phyloP scores from a whole-genome alignment of 208 protist genomes.

The Trypanosoma theileri region DNA sequence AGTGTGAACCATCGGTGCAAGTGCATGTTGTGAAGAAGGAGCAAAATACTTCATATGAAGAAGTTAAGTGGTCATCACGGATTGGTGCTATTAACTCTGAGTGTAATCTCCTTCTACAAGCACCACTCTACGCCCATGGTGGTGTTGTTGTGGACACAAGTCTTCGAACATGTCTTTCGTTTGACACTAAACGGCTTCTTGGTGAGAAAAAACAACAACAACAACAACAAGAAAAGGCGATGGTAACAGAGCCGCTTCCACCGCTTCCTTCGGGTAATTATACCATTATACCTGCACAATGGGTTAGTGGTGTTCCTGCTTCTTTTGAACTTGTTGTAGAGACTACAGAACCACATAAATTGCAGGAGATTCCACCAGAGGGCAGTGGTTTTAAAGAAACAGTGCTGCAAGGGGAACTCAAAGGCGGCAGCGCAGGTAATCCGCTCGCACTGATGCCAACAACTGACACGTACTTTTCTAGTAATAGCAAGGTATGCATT shows the following conservation, averaged over 20 bases:
- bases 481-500: slow-evolving; percentile 56
- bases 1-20: slow-evolving; percentile 17
- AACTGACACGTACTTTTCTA: slow-evolving; percentile 46
- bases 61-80: slow-evolving; percentile 33
- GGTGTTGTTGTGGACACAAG: slow-evolving; percentile 69
- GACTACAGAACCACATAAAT: slow-evolving; percentile 63
- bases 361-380: slow-evolving; percentile 25
- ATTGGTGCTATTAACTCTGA: slow-evolving; percentile 46
- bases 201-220: slow-evolving; percentile 28
- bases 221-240: background rate
- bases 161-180: slow-evolving; percentile 50
- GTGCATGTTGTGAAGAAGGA: slow-evolving; percentile 28
- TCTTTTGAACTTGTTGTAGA: slow-evolving; percentile 64
- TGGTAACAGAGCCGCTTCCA: slow-evolving; percentile 14
- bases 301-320: slow-evolving; percentile 57
- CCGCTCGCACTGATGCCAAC: slow-evolving; percentile 33
- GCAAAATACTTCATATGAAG: slow-evolving; percentile 6
- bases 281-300: slow-evolving; percentile 58
- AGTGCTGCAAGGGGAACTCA: slow-evolving; percentile 40
- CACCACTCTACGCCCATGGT: slow-evolving; percentile 55
- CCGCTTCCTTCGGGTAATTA: slow-evolving; percentile 74
- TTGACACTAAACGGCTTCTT: slow-evolving; percentile 53
- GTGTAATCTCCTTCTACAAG: slow-evolving; percentile 49
- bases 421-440: slow-evolving; percentile 20
- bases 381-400: slow-evolving; percentile 50